Percentiles rank a stretch among this genome's conserved stretches.
phyloP scores from a whole-genome alignment of 306 rosid species.

The Lupinus albus region DNA sequence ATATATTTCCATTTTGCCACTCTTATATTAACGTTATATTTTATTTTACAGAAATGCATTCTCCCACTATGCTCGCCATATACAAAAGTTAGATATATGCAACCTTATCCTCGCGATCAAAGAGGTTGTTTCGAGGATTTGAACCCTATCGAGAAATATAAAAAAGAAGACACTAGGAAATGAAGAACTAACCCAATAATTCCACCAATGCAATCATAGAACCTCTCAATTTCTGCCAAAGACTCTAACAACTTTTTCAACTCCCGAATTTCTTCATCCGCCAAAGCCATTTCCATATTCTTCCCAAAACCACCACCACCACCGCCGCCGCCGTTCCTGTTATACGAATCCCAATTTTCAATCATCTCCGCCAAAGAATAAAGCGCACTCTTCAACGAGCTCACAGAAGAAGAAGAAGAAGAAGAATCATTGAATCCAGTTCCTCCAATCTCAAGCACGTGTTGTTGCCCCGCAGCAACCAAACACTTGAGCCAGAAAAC shows the following conservation, averaged over 20 bases:
- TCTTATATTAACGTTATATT: neutral
- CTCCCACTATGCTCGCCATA: too few relatives aligned
- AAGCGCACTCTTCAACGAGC: constrained; percentile 68
- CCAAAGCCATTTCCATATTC: constrained; percentile 49
- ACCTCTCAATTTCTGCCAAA: constrained; percentile 69
- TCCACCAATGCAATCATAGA: constrained; percentile 96
- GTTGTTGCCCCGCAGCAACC: constrained; percentile 90
- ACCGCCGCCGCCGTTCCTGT: constrained; percentile 36
- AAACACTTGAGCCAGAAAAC: constrained; percentile 68
- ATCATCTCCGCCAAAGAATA: constrained; percentile 72
- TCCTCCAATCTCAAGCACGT: constrained; percentile 56
- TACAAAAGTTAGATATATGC: too few relatives aligned
- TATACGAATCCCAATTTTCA: constrained; percentile 59
- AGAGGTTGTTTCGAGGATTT: too few relatives aligned
- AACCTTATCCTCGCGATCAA: too few relatives aligned
- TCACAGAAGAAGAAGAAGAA: constrained; percentile 30
- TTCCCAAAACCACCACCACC: constrained; percentile 43
- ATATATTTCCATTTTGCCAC: too few relatives aligned
- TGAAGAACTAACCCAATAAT: constrained; percentile 73
- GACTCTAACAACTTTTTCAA: constrained; percentile 65
- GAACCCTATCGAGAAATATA: too few relatives aligned
- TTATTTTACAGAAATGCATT: too few relatives aligned
- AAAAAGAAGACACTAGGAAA: neutral
- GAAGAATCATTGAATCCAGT: constrained; percentile 33
- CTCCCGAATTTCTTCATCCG: constrained; percentile 54